phyloP scores from a whole-genome alignment of 2,329 filamentous ascomycete genomes.

The Exophiala sp. region DNA sequence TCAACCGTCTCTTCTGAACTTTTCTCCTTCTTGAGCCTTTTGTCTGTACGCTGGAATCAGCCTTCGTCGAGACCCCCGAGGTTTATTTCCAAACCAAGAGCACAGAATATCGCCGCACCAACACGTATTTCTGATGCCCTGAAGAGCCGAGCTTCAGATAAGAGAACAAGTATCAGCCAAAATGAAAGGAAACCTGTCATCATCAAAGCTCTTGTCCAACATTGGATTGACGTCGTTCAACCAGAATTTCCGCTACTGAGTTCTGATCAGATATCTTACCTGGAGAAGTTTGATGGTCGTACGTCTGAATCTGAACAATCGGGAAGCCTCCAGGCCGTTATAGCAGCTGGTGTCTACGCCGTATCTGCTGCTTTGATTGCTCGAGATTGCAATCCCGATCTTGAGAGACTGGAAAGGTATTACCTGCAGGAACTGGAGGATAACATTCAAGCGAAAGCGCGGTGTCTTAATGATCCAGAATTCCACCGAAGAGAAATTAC shows the following conservation, averaged over 20 bases:
- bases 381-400: neutral
- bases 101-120: no score
- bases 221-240: conserved; percentile 1
- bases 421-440: neutral
- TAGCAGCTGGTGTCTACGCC: neutral
- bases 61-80: no score
- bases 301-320: neutral
- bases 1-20: no score
- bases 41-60: no score
- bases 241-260: neutral
- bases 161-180: neutral
- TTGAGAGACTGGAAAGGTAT: neutral
- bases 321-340: neutral
- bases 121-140: neutral
- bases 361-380: neutral
- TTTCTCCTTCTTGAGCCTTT: no score
- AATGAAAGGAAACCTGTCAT: neutral
- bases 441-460: neutral
- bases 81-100: no score
- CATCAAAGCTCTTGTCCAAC: neutral
- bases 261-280: neutral
- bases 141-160: neutral
- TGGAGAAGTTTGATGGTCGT: neutral
- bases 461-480: neutral
- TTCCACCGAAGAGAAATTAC: neutral